A percentile compares a stretch with the other conserved stretches of the same genome.
These are phyloP conservation scores for Yarrowia keelungensis DNA, from an alignment of 805 yeast species.

Conservation along the genomic window DNA sequence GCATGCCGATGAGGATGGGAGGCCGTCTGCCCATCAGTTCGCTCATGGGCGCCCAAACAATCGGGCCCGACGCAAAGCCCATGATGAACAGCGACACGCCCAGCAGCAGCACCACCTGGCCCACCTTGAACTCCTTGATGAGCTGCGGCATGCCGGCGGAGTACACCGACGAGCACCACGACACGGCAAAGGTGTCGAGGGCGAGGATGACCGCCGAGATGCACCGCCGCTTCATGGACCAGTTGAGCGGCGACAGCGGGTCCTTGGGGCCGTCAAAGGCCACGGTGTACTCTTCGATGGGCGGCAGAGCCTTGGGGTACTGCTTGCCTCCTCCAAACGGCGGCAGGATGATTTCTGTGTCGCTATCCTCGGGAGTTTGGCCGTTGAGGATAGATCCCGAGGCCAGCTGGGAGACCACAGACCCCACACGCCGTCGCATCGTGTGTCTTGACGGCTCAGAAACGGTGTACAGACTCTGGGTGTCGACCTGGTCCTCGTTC, in stretches of 20 bases:
- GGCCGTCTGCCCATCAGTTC: conserved; percentile 74
- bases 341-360: conserved; percentile 13
- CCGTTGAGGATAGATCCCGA: conserved; percentile 14
- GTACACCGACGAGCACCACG: conserved; percentile 76
- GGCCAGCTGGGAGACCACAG: conserved; percentile 19
- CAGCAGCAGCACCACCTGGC: conserved; percentile 63
- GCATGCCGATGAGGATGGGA: conserved; percentile 60
- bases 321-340: conserved; percentile 40
- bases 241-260: conserved; percentile 81
- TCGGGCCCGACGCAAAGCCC: conserved; percentile 88
- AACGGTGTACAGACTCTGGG: conserved; percentile 10
- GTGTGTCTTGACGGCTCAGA: not conserved
- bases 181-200: conserved; percentile 55
- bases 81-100: conserved; percentile 76
- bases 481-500: conserved; percentile 20
- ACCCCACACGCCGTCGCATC: conserved; percentile 11
- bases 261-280: conserved; percentile 80
- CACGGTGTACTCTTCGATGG: conserved; percentile 59
- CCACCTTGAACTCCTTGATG: conserved; percentile 60
- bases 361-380: not conserved
- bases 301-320: conserved; percentile 38
- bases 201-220: conserved; percentile 55
- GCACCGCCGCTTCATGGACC: conserved; percentile 58
- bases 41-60: conserved; percentile 79
- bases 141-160: conserved; percentile 62